Evolutionary conservation across 2,329 filamentous ascomycete genomes (phyloP).

Genomic region (Alternaria metachromatica): DNA sequence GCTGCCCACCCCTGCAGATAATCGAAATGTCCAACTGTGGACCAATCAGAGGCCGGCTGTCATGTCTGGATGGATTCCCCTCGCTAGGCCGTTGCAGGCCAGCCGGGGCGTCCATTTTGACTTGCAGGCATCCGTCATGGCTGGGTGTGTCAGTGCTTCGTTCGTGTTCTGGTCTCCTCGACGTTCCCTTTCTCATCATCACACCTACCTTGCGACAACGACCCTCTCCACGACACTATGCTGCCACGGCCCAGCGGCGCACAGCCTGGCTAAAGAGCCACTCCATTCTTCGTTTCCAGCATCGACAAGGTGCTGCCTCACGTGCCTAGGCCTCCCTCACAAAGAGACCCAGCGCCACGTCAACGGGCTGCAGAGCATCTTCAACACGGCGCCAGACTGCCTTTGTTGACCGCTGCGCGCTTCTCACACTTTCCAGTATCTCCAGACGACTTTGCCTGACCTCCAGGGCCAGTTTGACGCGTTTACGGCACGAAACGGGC

Average conservation of each 20-base stretch:
- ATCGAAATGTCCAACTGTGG: conserved; percentile 20
- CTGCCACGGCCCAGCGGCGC: conserved; percentile 25
- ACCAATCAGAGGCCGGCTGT: conserved; percentile 18
- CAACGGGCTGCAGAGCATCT: conserved; percentile 30
- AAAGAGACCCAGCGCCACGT: conserved; percentile 44
- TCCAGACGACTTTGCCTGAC: not conserved
- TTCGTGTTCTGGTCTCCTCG: conserved; percentile 39
- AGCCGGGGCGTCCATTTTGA: conserved; percentile 20
- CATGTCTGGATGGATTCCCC: conserved; percentile 11
- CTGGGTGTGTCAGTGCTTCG: conserved; percentile 28
- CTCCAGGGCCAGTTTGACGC: conserved; percentile 14
- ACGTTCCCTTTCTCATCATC: conserved; percentile 35
- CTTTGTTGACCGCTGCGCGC: conserved; percentile 10
- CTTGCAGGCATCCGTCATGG: conserved; percentile 31
- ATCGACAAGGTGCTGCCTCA: conserved; percentile 20
- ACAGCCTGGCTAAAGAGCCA: conserved; percentile 27
- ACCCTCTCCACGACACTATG: conserved; percentile 33
- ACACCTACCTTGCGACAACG: conserved; percentile 26
- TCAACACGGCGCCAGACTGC: conserved; percentile 6
- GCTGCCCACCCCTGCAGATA: conserved; percentile 16
- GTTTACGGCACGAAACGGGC: conserved; percentile 14
- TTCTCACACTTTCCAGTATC: conserved; percentile 1
- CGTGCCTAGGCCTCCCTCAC: conserved; percentile 27
- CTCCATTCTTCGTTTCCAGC: not conserved
- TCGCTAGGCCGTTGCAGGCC: conserved; percentile 24